These are phyloP conservation scores for Yarrowia sp. DNA, from an alignment of 805 yeast genomes.

Conservation along the genomic window DNA sequence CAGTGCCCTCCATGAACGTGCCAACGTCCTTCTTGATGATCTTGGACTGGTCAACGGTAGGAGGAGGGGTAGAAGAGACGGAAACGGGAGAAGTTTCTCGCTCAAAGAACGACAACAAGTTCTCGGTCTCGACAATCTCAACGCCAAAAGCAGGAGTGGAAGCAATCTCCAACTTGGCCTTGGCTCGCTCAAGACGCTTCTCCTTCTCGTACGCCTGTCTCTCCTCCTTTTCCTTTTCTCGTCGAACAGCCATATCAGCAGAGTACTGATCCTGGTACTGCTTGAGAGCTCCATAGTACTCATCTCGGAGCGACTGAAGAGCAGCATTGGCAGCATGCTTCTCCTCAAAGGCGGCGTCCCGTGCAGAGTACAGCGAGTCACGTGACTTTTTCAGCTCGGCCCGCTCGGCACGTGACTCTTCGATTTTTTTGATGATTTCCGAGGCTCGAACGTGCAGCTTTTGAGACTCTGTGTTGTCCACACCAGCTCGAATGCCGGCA, in stretches of 20 bases:
- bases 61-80: slow-evolving; percentile 34
- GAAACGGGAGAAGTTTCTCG: slow-evolving; percentile 51
- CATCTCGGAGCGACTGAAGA: slow-evolving; percentile 67
- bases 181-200: slow-evolving; percentile 61
- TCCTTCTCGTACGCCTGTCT: slow-evolving; percentile 51
- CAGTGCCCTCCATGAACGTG: slow-evolving; percentile 48
- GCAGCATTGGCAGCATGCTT: slow-evolving; percentile 65
- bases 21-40: slow-evolving; percentile 63
- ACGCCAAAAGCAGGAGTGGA: slow-evolving; percentile 74
- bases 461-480: slow-evolving; percentile 54
- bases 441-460: slow-evolving; percentile 71
- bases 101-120: slow-evolving; percentile 70
- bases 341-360: slow-evolving; percentile 59
- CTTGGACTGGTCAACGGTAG: slow-evolving; percentile 46
- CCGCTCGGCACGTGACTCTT: slow-evolving; percentile 58
- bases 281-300: slow-evolving; percentile 71
- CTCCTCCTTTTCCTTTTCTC: slow-evolving; percentile 64
- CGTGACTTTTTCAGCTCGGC: slow-evolving; percentile 67
- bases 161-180: slow-evolving; percentile 68
- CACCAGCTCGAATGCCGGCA: slow-evolving; percentile 66
- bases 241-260: slow-evolving; percentile 66
- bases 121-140: slow-evolving; percentile 75
- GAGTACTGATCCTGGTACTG: slow-evolving; percentile 66
- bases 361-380: slow-evolving; percentile 59
- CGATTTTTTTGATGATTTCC: slow-evolving; percentile 57